Percentiles rank a stretch among this genome's conserved stretches.
Evolutionary conservation across 768 basidiomycete genomes (phyloP).

Genomic region (Russula emetica): DNA sequence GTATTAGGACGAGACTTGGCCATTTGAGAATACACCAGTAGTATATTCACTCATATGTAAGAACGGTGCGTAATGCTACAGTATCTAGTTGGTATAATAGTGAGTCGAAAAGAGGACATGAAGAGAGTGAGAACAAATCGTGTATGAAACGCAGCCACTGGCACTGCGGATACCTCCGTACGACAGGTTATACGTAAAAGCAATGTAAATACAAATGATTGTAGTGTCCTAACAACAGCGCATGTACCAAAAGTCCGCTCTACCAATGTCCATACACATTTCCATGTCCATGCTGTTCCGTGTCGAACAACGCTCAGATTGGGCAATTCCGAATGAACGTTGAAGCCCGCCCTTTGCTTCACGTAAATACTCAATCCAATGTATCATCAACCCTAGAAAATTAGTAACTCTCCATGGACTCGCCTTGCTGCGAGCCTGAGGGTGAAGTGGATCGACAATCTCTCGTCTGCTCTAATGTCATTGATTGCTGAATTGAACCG

Average conservation of each 20-base stretch:
- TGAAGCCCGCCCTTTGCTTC: background rate
- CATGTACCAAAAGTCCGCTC: background rate
- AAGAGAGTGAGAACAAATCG: background rate
- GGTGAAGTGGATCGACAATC: no score
- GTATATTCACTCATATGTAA: background rate
- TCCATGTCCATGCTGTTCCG: background rate
- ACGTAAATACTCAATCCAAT: background rate
- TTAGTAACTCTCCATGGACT: background rate
- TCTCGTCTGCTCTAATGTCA: background rate
- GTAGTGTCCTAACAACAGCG: background rate
- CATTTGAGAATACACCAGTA: background rate
- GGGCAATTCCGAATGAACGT: background rate
- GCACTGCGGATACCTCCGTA: background rate
- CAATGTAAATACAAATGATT: background rate
- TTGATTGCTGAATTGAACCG: background rate
- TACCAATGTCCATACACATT: background rate
- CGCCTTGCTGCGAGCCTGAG: background rate
- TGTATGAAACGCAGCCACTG: background rate
- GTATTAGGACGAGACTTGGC: background rate
- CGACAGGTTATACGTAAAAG: background rate
- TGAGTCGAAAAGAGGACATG: background rate
- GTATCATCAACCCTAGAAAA: background rate
- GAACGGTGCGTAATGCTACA: background rate
- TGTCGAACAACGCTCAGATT: background rate
- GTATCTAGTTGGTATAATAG: background rate